Evolutionary conservation across 1,139 yeast genomes (phyloP).

Genomic region (Pichia norvegensis): DNA sequence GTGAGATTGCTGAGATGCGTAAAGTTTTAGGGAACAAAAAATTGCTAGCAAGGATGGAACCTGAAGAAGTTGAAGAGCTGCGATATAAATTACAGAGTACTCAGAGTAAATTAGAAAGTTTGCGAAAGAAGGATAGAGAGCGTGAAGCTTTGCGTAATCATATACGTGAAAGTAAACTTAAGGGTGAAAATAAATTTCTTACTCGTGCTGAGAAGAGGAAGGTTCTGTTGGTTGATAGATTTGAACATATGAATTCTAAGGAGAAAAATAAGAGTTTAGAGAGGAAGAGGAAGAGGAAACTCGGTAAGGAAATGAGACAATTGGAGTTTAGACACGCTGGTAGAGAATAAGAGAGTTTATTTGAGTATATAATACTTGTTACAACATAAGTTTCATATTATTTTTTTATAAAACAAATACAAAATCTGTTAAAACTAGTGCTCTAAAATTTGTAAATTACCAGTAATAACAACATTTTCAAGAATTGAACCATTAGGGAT

Average conservation of each 20-base stretch:
- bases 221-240: conserved; percentile 81
- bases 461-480: conserved; percentile 96
- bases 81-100: conserved; percentile 50
- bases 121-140: conserved; percentile 72
- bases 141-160: conserved; percentile 49
- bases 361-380: background rate
- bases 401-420: background rate
- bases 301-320: conserved; percentile 83
- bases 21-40: conserved; percentile 50
- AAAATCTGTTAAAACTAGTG: conserved; percentile 40
- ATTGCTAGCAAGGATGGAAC: conserved; percentile 36
- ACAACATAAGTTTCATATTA: background rate
- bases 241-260: conserved; percentile 70
- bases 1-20: conserved; percentile 59
- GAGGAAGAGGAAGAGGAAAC: conserved; percentile 85
- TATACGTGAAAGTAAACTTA: conserved; percentile 32
- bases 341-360: background rate
- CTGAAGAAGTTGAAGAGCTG: conserved; percentile 46
- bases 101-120: conserved; percentile 67
- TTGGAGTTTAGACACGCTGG: conserved; percentile 43
- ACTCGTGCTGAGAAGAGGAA: conserved; percentile 78
- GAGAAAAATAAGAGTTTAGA: conserved; percentile 88
- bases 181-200: conserved; percentile 45
- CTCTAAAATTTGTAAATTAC: conserved; percentile 90
- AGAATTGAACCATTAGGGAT: conserved; percentile 92